Evolutionary conservation across 495 filamentous ascomycete genomes (phyloP).

Genomic region (Sporormia fimetaria): DNA sequence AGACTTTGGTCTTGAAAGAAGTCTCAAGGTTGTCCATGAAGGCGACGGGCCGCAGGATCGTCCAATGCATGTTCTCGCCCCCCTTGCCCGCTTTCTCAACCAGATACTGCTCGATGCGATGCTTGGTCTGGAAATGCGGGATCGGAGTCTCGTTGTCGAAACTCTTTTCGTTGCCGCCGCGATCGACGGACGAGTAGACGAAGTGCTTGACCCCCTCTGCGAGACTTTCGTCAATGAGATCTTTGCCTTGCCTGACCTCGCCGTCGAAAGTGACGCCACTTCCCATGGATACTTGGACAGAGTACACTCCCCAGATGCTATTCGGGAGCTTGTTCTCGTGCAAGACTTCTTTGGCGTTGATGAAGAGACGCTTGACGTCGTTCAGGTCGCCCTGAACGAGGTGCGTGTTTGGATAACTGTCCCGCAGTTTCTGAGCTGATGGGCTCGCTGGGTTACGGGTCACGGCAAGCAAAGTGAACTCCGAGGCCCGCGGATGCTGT

Average conservation of each 20-base stretch:
- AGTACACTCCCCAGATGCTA: constrained; percentile 30
- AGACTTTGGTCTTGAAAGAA: constrained; percentile 48
- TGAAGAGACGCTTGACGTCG: constrained; percentile 43
- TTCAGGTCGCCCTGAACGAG: constrained; percentile 49
- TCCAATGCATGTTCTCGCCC: constrained; percentile 37
- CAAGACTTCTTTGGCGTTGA: constrained; percentile 34
- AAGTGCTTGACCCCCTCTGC: constrained; percentile 48
- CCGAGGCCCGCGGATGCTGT: constrained; percentile 24
- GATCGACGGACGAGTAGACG: constrained; percentile 58
- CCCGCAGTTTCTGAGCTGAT: constrained; percentile 42
- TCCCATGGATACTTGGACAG: constrained; percentile 33
- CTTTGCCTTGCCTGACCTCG: constrained; percentile 53
- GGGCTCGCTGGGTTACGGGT: constrained; percentile 49
- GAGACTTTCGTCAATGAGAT: constrained; percentile 48
- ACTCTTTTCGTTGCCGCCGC: constrained; percentile 46
- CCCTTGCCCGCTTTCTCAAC: constrained; percentile 32
- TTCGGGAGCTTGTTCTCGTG: constrained; percentile 40
- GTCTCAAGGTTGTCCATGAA: constrained; percentile 58
- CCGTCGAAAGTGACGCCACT: constrained; percentile 36
- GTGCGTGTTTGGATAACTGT: constrained; percentile 38
- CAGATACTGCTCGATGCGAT: constrained; percentile 53
- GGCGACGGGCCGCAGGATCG: constrained; percentile 41
- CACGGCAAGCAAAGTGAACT: constrained; percentile 55
- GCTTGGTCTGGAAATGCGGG: constrained; percentile 53
- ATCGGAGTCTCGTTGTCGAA: constrained; percentile 47